Conservation (phyloP, 2,329 filamentous ascomycete species). For the Alternaria consortialis region DNA sequence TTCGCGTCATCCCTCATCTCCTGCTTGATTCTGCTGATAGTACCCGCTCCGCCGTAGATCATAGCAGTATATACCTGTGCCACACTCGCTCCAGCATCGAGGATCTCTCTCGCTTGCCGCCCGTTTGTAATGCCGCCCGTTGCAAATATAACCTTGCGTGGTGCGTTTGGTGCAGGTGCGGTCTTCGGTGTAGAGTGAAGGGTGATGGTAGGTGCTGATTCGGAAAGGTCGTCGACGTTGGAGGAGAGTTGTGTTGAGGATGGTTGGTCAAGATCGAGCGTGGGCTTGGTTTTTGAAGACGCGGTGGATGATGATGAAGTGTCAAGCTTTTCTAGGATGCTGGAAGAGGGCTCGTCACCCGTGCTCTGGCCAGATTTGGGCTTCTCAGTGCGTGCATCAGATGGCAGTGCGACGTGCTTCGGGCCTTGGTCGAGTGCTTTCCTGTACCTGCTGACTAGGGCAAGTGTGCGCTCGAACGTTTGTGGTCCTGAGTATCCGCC, state of each 20-base stretch:
- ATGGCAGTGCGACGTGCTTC: slow-evolving; percentile 26
- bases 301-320: slow-evolving; percentile 8
- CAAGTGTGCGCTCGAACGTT: slow-evolving; percentile 81
- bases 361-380: slow-evolving; percentile 17
- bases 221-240: slow-evolving; percentile 42
- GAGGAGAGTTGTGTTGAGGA: slow-evolving; percentile 29
- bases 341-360: slow-evolving; percentile 22
- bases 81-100: slow-evolving; percentile 89
- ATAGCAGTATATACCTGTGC: slow-evolving; percentile 90
- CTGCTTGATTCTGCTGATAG: slow-evolving; percentile 62
- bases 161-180: slow-evolving; percentile 35
- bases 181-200: slow-evolving; percentile 26
- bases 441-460: slow-evolving; percentile 82
- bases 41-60: slow-evolving; percentile 70
- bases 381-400: slow-evolving; percentile 14
- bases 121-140: slow-evolving; percentile 93
- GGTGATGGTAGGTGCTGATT: slow-evolving; percentile 39
- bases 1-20: slow-evolving; percentile 58
- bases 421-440: slow-evolving; percentile 57
- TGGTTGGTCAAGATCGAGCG: slow-evolving; percentile 30
- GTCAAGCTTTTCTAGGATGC: slow-evolving; percentile 29
- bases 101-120: slow-evolving; percentile 78
- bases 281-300: slow-evolving; percentile 26
- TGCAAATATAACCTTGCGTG: slow-evolving; percentile 85
- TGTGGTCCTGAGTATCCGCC: slow-evolving; percentile 92